Evolutionary conservation across 805 yeast species (phyloP).

Genomic region (Pichia scutulata): DNA sequence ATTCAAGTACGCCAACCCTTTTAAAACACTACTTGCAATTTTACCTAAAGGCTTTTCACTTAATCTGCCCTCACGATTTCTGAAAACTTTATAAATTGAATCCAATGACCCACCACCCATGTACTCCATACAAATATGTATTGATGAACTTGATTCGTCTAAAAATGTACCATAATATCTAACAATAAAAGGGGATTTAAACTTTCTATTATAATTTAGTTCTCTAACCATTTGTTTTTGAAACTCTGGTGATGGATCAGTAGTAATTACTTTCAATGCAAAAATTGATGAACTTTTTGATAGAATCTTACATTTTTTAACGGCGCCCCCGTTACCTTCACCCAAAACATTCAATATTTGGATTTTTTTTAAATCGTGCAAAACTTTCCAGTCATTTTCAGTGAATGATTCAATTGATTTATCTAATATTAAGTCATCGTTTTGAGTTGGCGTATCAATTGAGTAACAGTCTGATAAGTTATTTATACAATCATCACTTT

Average conservation of each 20-base stretch:
- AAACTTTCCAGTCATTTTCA: conserved; percentile 66
- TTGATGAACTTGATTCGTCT: conserved; percentile 66
- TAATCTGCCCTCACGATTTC: conserved; percentile 70
- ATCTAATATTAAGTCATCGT: not conserved
- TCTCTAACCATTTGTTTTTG: conserved; percentile 90
- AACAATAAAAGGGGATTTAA: conserved; percentile 79
- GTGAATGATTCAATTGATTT: conserved; percentile 27
- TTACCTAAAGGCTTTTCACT: conserved; percentile 91
- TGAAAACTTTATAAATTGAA: conserved; percentile 76
- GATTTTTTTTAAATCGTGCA: conserved; percentile 54
- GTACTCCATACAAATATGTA: conserved; percentile 93
- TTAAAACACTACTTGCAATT: conserved; percentile 76
- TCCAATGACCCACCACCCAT: conserved; percentile 93
- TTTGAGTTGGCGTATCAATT: conserved; percentile 2
- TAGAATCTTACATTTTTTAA: conserved; percentile 63
- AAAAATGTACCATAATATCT: conserved; percentile 89
- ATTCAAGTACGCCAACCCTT: conserved; percentile 83
- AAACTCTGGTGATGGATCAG: conserved; percentile 76
- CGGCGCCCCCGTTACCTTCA: conserved; percentile 94
- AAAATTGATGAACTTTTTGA: conserved; percentile 52
- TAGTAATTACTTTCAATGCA: conserved; percentile 71
- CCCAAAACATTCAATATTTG: conserved; percentile 68
- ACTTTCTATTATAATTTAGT: conserved; percentile 76
- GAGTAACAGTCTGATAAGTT: not conserved
- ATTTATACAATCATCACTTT: not conserved